Percentiles rank a stretch among this genome's conserved stretches.
Evolutionary conservation across 31 red algal species (phyloP).

Genomic region (Endocladia muricata): DNA sequence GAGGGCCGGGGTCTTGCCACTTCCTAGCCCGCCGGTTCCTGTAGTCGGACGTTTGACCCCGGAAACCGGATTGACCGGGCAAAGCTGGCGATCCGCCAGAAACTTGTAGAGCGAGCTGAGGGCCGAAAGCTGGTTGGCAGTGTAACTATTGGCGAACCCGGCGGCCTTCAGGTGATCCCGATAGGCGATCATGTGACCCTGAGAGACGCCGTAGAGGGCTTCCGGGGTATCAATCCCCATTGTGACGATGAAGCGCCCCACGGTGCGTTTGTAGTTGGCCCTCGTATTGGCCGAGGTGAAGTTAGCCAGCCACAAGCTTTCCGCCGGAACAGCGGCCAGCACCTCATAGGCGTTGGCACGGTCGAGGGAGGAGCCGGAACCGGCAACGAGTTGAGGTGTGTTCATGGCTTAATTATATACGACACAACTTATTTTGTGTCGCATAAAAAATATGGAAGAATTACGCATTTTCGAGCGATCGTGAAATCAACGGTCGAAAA

Average conservation of each 20-base stretch:
- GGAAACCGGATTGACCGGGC: not conserved
- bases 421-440: too few species aligned
- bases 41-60: not conserved
- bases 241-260: not conserved
- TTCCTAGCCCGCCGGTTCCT: not conserved
- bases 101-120: not conserved
- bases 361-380: too few species aligned
- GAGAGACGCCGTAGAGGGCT: not conserved
- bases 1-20: not conserved
- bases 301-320: slow-evolving; percentile 3
- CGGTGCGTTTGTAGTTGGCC: not conserved
- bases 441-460: too few species aligned
- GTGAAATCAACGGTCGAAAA: too few species aligned
- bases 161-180: not conserved
- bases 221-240: not conserved
- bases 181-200: not conserved
- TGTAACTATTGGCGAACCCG: not conserved
- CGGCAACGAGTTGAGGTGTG: too few species aligned
- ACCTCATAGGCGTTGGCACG: too few species aligned
- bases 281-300: not conserved
- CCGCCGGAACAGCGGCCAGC: too few species aligned
- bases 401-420: too few species aligned
- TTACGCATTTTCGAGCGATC: too few species aligned
- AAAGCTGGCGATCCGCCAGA: not conserved
- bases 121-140: not conserved